Evolutionary conservation across 495 filamentous ascomycete genomes (phyloP).

Genomic region (Thermochaetoides thermophila): DNA sequence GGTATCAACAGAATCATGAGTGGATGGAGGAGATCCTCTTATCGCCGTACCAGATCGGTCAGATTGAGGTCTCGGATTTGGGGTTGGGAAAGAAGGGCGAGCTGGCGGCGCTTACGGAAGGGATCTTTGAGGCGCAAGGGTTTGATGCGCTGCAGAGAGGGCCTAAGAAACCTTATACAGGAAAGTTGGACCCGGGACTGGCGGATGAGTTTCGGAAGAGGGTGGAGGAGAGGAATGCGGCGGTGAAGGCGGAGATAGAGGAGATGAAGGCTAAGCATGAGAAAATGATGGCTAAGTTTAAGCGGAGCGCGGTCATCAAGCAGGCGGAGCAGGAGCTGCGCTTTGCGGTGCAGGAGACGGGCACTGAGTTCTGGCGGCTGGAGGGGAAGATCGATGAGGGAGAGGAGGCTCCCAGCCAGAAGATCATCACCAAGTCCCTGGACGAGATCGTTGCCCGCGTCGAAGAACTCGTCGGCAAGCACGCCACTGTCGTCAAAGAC

Average conservation of each 20-base stretch:
- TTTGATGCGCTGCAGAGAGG: slow-evolving; percentile 42
- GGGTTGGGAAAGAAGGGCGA: slow-evolving; percentile 78
- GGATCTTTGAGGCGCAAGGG: slow-evolving; percentile 45
- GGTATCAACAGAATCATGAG: slow-evolving; percentile 90
- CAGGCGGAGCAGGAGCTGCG: slow-evolving; percentile 51
- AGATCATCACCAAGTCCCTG: slow-evolving; percentile 36
- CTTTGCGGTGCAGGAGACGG: slow-evolving; percentile 37
- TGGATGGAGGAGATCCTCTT: slow-evolving; percentile 98
- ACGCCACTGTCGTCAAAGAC: slow-evolving; percentile 42
- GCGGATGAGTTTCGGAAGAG: slow-evolving; percentile 66
- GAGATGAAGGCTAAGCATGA: slow-evolving; percentile 66
- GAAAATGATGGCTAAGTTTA: slow-evolving; percentile 56
- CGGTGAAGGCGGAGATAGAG: slow-evolving; percentile 65
- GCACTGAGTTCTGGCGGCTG: slow-evolving; percentile 46
- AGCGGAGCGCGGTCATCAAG: slow-evolving; percentile 46
- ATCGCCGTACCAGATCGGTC: slow-evolving; percentile 65
- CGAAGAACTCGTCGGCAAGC: slow-evolving; percentile 40
- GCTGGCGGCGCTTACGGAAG: slow-evolving; percentile 64
- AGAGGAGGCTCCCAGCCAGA: slow-evolving; percentile 31
- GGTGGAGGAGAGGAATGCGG: slow-evolving; percentile 45
- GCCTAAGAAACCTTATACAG: slow-evolving; percentile 36
- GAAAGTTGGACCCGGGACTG: slow-evolving; percentile 49
- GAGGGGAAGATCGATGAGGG: slow-evolving; percentile 44
- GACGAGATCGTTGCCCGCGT: slow-evolving; percentile 47
- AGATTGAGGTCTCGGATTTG: slow-evolving; percentile 78